Evolutionary conservation across 2,329 filamentous ascomycete species (phyloP).

Genomic region (Aspergillus niger): DNA sequence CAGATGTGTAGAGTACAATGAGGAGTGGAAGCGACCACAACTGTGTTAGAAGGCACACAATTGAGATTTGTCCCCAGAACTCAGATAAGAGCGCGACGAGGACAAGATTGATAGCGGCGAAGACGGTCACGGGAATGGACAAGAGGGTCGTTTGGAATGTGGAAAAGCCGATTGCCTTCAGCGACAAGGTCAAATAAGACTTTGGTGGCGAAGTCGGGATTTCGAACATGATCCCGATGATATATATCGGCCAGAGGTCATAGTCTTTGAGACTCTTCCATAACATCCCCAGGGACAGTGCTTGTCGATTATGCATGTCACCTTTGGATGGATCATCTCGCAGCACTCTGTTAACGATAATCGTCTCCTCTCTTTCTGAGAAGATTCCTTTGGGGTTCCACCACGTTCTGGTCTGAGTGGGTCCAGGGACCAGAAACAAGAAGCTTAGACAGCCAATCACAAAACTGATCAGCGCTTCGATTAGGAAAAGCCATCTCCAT

Average conservation of each 20-base stretch:
- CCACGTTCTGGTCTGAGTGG: constrained; percentile 54
- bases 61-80: constrained; percentile 53
- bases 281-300: constrained; percentile 35
- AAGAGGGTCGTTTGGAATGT: constrained; percentile 56
- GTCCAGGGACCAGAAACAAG: constrained; percentile 43
- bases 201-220: constrained; percentile 49
- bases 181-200: constrained; percentile 23
- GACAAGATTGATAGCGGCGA: constrained; percentile 58
- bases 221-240: constrained; percentile 57
- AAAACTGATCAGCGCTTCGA: constrained; percentile 48
- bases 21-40: constrained; percentile 55
- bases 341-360: constrained; percentile 45
- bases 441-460: constrained; percentile 47
- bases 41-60: constrained; percentile 54
- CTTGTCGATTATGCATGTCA: constrained; percentile 39
- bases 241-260: constrained; percentile 52
- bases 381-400: constrained; percentile 65
- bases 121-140: constrained; percentile 57
- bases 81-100: constrained; percentile 29
- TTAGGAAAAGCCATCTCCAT: constrained; percentile 49
- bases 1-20: constrained; percentile 49
- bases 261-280: constrained; percentile 50
- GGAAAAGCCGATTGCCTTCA: constrained; percentile 55
- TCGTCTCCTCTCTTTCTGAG: constrained; percentile 59
- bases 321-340: constrained; percentile 48